Evolutionary conservation across 257 asterid genomes (phyloP).

Genomic region (Lavandula angustifolia): DNA sequence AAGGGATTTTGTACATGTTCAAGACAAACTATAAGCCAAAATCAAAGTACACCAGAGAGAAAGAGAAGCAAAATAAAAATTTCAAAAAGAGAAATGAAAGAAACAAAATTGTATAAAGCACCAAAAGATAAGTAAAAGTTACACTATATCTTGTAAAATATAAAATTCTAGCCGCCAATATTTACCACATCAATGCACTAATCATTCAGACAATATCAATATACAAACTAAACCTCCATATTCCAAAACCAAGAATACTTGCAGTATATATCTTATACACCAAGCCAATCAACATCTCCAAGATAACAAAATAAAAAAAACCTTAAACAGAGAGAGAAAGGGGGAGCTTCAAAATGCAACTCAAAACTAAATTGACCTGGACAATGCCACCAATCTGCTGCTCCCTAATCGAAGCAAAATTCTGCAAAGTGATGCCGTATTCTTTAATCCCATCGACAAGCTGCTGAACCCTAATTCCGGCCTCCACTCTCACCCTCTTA

Average conservation of each 20-base stretch:
- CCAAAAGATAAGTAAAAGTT: neutral
- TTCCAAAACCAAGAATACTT: neutral
- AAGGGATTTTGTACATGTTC: neutral
- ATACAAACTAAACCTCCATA: slow-evolving; percentile 3
- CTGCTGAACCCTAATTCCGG: slow-evolving; percentile 95
- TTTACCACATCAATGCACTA: neutral
- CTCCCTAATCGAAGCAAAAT: slow-evolving; percentile 92
- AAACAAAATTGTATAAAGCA: neutral
- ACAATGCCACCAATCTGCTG: slow-evolving; percentile 97
- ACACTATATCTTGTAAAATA: neutral
- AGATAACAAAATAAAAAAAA: too few species aligned
- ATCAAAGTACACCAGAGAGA: neutral
- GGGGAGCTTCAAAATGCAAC: neutral
- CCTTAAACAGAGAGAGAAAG: neutral
- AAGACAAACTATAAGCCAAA: neutral
- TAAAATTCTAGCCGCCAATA: slow-evolving; percentile 17
- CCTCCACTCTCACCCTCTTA: slow-evolving; percentile 83
- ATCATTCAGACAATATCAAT: neutral
- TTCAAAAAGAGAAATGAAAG: neutral
- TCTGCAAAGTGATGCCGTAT: slow-evolving; percentile 81
- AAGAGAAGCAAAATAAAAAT: slow-evolving; percentile 6
- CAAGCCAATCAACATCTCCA: neutral
- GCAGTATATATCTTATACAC: neutral
- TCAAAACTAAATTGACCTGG: slow-evolving; percentile 52
- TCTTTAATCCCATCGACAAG: slow-evolving; percentile 90